Percentiles rank a stretch among this genome's conserved stretches.
phyloP scores from a whole-genome alignment of 371 early-diverging fungal species.

The Mucor irregularis region DNA sequence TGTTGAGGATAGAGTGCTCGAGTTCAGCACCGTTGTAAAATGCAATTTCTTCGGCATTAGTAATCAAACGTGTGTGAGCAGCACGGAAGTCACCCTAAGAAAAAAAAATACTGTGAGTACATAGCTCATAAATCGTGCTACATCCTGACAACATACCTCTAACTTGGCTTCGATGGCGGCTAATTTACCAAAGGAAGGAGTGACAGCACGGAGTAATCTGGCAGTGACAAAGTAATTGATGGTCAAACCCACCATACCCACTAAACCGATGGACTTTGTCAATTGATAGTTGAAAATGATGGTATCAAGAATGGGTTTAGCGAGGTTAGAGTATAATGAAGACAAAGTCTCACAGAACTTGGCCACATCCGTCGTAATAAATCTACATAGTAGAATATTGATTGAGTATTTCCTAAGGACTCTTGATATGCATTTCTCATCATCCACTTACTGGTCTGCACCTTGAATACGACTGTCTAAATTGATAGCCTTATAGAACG shows the following conservation, averaged over 20 bases:
- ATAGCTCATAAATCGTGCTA: neutral
- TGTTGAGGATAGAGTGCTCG: constrained; percentile 75
- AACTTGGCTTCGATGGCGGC: constrained; percentile 83
- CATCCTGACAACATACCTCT: constrained; percentile 65
- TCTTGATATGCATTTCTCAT: neutral
- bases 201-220: constrained; percentile 67
- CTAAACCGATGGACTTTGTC: constrained; percentile 73
- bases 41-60: constrained; percentile 90
- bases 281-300: constrained; percentile 86
- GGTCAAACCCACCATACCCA: constrained; percentile 67
- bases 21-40: constrained; percentile 78
- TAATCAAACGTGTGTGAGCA: constrained; percentile 83
- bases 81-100: constrained; percentile 80
- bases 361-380: constrained; percentile 84
- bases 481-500: constrained; percentile 83
- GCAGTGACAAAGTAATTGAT: constrained; percentile 76
- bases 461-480: constrained; percentile 85
- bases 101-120: neutral
- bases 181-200: constrained; percentile 85
- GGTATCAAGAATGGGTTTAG: constrained; percentile 85
- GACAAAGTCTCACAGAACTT: constrained; percentile 78
- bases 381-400: constrained; percentile 36
- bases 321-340: constrained; percentile 81
- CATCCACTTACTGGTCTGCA: constrained; percentile 71
- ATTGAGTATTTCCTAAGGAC: neutral